Percentiles rank a stretch among this genome's conserved stretches.
Conservation (phyloP, 1,284 basidiomycete species). For the Melampsora americana region DNA sequence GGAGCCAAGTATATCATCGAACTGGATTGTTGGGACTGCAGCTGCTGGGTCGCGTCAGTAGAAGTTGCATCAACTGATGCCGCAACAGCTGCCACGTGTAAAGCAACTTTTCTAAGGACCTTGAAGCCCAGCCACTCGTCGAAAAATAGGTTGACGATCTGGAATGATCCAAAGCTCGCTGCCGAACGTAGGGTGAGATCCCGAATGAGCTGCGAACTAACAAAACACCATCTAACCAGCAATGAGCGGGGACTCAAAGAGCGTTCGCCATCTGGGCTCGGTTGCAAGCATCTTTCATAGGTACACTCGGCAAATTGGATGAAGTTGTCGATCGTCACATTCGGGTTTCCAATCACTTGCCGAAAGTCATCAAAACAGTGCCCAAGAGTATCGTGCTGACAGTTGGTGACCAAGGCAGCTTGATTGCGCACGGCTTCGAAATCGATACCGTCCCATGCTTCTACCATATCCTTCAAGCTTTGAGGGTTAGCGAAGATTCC, state of each 20-base stretch:
- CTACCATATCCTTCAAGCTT: constrained; percentile 75
- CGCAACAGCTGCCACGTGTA: constrained; percentile 80
- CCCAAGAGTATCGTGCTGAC: constrained; percentile 77
- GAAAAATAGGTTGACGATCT: constrained; percentile 80
- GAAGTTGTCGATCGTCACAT: constrained; percentile 73
- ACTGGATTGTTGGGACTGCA: constrained; percentile 10
- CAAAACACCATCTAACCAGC: constrained; percentile 74
- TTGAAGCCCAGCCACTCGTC: constrained; percentile 87
- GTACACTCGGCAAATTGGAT: constrained; percentile 81
- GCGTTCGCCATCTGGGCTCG: constrained; percentile 59
- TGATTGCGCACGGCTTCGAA: constrained; percentile 85
- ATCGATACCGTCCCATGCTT: constrained; percentile 77
- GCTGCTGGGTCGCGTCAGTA: background rate
- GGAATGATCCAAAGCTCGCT: constrained; percentile 81
- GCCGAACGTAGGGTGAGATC: constrained; percentile 82
- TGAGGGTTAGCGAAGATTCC: constrained; percentile 79
- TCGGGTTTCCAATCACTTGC: constrained; percentile 66
- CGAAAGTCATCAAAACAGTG: constrained; percentile 80
- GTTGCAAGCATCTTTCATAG: constrained; percentile 74
- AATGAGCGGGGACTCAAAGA: constrained; percentile 46
- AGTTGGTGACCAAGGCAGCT: constrained; percentile 83
- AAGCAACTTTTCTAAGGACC: constrained; percentile 73
- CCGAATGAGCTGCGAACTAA: constrained; percentile 82
- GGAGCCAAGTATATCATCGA: background rate
- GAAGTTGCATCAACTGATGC: constrained; percentile 67